Percentiles rank a stretch among this genome's conserved stretches.
Conservation (phyloP, 2,329 filamentous ascomycete genomes). For the Exophiala viscosa region DNA sequence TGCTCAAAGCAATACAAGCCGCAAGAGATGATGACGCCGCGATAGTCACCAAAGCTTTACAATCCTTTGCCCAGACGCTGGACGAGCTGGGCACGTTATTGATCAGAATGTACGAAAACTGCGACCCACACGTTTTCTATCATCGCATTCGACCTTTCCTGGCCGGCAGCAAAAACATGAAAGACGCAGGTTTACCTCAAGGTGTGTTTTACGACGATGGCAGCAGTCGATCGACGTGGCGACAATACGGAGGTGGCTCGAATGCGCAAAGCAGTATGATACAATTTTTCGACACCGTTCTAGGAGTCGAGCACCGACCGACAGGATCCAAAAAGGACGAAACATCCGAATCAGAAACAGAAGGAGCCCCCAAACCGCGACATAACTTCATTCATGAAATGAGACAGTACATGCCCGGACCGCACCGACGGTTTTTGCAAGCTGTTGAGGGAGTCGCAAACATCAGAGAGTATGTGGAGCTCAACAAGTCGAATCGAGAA, state of each 20-base stretch:
- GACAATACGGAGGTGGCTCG: conserved; percentile 87
- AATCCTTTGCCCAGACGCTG: conserved; percentile 77
- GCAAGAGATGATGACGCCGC: conserved; percentile 65
- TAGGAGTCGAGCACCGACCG: conserved; percentile 84
- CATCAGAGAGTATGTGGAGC: conserved; percentile 76
- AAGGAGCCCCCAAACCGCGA: conserved; percentile 50
- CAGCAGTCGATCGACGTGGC: conserved; percentile 63
- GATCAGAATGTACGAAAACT: conserved; percentile 89
- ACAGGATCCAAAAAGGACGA: conserved; percentile 64
- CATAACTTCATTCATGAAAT: conserved; percentile 97
- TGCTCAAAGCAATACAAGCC: conserved; percentile 81
- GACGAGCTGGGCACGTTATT: conserved; percentile 78
- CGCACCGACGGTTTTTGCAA: conserved; percentile 82
- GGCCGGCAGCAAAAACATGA: conserved; percentile 97
- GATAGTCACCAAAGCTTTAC: conserved; percentile 74
- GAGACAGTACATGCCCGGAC: conserved; percentile 93
- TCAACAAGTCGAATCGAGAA: conserved; percentile 56
- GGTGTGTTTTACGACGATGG: conserved; percentile 87
- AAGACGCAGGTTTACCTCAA: conserved; percentile 80
- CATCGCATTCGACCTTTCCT: conserved; percentile 93
- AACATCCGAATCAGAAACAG: conserved; percentile 44
- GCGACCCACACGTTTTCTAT: conserved; percentile 92
- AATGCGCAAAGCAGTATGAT: conserved; percentile 96
- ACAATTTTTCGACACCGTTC: conserved; percentile 91
- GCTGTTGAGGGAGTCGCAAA: conserved; percentile 78